These are phyloP conservation scores for Thecaphora thlaspeos DNA, from an alignment of 1,284 basidiomycete species.

Conservation along the genomic window DNA sequence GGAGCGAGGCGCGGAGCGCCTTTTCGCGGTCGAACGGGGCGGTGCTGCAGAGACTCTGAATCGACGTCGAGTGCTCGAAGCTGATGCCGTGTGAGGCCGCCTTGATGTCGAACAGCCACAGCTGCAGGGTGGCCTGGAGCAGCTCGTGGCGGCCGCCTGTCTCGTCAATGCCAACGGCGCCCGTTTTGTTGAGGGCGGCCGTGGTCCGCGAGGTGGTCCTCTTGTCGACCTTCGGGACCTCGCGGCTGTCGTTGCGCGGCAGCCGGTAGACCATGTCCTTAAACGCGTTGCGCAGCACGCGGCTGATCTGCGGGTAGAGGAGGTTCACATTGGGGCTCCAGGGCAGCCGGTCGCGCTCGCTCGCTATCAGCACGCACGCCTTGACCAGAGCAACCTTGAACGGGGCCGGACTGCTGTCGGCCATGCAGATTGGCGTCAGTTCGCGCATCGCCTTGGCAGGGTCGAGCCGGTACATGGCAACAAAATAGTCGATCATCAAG, in stretches of 20 bases:
- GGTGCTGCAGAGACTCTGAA: slow-evolving; percentile 1
- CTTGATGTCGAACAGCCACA: slow-evolving; percentile 41
- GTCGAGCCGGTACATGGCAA: slow-evolving; percentile 52
- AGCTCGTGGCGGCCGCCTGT: slow-evolving; percentile 29
- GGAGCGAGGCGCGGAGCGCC: slow-evolving; percentile 21
- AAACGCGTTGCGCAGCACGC: slow-evolving; percentile 31
- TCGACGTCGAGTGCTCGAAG: slow-evolving; percentile 2
- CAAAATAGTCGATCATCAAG: slow-evolving; percentile 51
- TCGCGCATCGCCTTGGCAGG: slow-evolving; percentile 39
- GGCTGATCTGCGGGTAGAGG: slow-evolving; percentile 41
- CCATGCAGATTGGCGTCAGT: slow-evolving; percentile 41
- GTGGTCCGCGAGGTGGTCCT: slow-evolving; percentile 5
- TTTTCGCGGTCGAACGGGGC: slow-evolving; percentile 23
- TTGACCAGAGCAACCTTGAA: slow-evolving; percentile 48
- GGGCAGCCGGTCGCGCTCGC: slow-evolving; percentile 32
- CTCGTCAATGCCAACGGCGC: slow-evolving; percentile 32
- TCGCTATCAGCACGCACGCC: slow-evolving; percentile 38
- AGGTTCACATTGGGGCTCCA: slow-evolving; percentile 40
- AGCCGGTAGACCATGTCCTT: slow-evolving; percentile 31
- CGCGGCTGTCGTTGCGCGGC: slow-evolving; percentile 9
- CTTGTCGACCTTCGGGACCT: slow-evolving; percentile 7
- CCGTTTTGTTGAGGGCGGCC: background rate
- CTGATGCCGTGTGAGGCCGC: slow-evolving; percentile 29
- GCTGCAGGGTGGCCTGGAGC: slow-evolving; percentile 41
- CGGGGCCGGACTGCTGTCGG: slow-evolving; percentile 31